Evolutionary conservation across 805 yeast species (phyloP).

Genomic region (Tanozyma kutaoensis): DNA sequence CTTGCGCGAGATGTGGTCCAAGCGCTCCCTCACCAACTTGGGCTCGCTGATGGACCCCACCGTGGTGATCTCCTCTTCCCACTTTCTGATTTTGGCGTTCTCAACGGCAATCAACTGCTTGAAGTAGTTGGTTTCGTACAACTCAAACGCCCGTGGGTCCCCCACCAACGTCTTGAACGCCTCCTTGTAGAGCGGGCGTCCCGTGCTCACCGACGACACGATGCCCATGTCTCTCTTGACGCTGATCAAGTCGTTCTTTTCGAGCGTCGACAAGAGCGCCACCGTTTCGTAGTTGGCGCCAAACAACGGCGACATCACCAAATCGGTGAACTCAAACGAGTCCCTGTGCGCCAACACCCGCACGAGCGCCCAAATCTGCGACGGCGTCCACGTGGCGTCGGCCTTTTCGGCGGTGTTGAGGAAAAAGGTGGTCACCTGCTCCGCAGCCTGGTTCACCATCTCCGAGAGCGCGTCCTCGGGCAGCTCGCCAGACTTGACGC

Average conservation of each 20-base stretch:
- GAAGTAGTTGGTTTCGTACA: conserved; percentile 53
- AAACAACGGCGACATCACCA: conserved; percentile 46
- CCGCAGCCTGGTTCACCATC: conserved; percentile 75
- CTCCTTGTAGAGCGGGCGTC: conserved; percentile 72
- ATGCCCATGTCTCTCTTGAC: conserved; percentile 71
- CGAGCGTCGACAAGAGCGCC: conserved; percentile 50
- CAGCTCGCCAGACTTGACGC: conserved; percentile 77
- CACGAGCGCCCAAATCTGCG: conserved; percentile 83
- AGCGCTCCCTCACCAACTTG: conserved; percentile 45
- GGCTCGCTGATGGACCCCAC: conserved; percentile 38
- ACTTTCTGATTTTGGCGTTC: conserved; percentile 42
- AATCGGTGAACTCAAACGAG: conserved; percentile 33
- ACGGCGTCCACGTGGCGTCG: conserved; percentile 44
- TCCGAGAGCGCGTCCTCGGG: conserved; percentile 66
- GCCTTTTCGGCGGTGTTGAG: conserved; percentile 16
- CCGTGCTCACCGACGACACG: conserved; percentile 51
- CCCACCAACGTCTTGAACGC: conserved; percentile 59
- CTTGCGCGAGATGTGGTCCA: conserved; percentile 55
- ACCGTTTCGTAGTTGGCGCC: conserved; percentile 34
- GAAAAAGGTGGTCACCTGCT: conserved; percentile 77
- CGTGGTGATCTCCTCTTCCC: conserved; percentile 61
- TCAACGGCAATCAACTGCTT: conserved; percentile 44
- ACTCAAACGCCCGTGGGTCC: conserved; percentile 41
- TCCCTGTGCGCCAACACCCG: conserved; percentile 43
- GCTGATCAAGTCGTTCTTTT: conserved; percentile 63